phyloP scores from a whole-genome alignment of 2,329 filamentous ascomycete species.

The Trichoderma sp. region DNA sequence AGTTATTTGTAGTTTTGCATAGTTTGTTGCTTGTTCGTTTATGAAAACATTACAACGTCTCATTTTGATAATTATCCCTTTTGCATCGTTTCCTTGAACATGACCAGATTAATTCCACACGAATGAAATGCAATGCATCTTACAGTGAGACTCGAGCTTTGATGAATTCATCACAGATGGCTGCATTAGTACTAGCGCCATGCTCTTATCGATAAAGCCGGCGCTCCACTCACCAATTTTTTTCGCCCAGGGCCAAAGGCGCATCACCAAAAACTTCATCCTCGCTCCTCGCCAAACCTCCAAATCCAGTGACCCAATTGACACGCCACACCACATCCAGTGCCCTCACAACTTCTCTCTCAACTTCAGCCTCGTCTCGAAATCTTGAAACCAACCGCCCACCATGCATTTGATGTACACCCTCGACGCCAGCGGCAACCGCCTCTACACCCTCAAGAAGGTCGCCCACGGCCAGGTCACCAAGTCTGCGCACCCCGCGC shows the following conservation, averaged over 20 bases:
- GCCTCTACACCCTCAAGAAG: constrained; percentile 95
- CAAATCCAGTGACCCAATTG: constrained; percentile 15
- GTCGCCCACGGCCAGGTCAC: constrained; percentile 81
- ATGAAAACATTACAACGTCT: not conserved
- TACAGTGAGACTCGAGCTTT: no score
- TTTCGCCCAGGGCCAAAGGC: constrained; percentile 23
- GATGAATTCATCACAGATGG: not conserved
- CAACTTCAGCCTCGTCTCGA: not conserved
- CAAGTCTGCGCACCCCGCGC: constrained; percentile 92
- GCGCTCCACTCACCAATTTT: constrained; percentile 24
- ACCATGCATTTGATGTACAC: constrained; percentile 78
- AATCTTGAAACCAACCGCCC: constrained; percentile 21
- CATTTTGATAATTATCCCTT: no score
- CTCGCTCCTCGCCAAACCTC: constrained; percentile 15
- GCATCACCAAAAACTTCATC: constrained; percentile 28
- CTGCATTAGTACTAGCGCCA: not conserved
- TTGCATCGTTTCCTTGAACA: no score
- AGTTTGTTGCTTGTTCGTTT: not conserved
- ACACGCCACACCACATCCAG: not conserved
- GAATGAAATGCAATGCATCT: no score
- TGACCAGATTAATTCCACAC: no score
- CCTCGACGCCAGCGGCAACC: constrained; percentile 78
- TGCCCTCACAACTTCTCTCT: not conserved
- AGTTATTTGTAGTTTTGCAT: constrained; percentile 4
- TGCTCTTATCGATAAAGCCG: constrained; percentile 15